Evolutionary conservation across 2,329 filamentous ascomycete genomes (phyloP).

Genomic region (Pochonia chlamydosporia): DNA sequence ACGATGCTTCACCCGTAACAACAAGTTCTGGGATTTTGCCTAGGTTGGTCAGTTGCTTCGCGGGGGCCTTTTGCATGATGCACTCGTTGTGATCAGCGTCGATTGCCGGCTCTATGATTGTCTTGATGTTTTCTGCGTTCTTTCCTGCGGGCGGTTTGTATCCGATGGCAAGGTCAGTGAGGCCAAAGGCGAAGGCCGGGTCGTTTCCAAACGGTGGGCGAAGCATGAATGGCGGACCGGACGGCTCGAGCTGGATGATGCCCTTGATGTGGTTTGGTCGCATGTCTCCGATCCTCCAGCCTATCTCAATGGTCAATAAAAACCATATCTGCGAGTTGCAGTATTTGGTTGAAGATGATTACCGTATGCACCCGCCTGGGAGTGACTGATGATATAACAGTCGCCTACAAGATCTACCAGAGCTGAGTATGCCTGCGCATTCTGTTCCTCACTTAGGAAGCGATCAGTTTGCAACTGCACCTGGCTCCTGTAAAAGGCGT

Average conservation of each 20-base stretch:
- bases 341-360: neutral
- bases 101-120: constrained; percentile 17
- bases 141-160: constrained; percentile 19
- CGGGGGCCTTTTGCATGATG: constrained; percentile 22
- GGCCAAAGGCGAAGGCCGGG: constrained; percentile 18
- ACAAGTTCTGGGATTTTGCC: constrained; percentile 38
- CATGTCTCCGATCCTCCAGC: constrained; percentile 16
- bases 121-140: constrained; percentile 11
- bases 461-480: constrained; percentile 13
- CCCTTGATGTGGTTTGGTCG: constrained; percentile 22
- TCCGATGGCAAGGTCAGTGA: constrained; percentile 21
- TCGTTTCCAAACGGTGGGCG: constrained; percentile 14
- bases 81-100: constrained; percentile 21
- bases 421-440: constrained; percentile 13
- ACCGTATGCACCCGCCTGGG: constrained; percentile 16
- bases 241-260: constrained; percentile 25
- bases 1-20: constrained; percentile 42
- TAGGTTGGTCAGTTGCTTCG: constrained; percentile 37
- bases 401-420: constrained; percentile 19
- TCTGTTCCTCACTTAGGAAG: constrained; percentile 14
- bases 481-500: constrained; percentile 34
- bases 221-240: constrained; percentile 17
- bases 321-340: neutral
- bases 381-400: constrained; percentile 24
- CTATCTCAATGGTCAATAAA: constrained; percentile 9